Conservation (phyloP, 2,329 filamentous ascomycete genomes). For the Trichophaea hybrida region DNA sequence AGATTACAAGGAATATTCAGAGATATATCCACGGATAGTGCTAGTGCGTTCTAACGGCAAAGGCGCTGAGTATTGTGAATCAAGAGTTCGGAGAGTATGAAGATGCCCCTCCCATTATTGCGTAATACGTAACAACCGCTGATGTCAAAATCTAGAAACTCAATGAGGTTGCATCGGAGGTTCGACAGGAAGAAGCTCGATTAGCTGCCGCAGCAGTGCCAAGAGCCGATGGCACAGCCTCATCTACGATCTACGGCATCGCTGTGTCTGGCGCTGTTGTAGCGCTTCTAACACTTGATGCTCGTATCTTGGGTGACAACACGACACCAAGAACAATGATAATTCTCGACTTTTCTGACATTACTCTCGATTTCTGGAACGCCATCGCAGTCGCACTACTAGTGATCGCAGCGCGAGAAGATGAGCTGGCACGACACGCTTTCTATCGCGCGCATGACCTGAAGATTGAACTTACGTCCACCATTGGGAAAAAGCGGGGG, state of each 20-base stretch:
- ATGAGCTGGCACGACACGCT: constrained; percentile 12
- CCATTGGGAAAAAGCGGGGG: not conserved
- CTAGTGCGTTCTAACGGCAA: constrained; percentile 18
- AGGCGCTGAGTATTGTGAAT: constrained; percentile 16
- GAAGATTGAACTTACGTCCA: not conserved
- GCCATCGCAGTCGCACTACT: constrained; percentile 19
- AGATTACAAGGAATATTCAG: not conserved
- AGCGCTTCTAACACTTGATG: constrained; percentile 19
- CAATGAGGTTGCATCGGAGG: constrained; percentile 10
- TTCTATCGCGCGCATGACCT: constrained; percentile 10
- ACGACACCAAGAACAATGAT: constrained; percentile 9
- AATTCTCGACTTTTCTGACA: constrained; percentile 21
- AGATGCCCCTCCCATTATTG: not conserved
- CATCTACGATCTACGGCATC: constrained; percentile 20
- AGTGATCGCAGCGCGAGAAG: constrained; percentile 19
- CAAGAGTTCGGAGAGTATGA: constrained; percentile 15
- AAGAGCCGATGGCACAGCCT: constrained; percentile 2
- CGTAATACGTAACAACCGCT: not conserved
- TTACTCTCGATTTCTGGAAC: constrained; percentile 22
- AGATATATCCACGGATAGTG: constrained; percentile 19
- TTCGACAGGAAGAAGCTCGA: constrained; percentile 15
- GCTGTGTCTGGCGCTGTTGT: constrained; percentile 19
- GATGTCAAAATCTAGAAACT: constrained; percentile 10
- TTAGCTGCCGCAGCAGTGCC: constrained; percentile 4
- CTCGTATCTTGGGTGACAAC: constrained; percentile 2